Evolutionary conservation across 1,284 basidiomycete species (phyloP).

Genomic region (Mycena sp.): DNA sequence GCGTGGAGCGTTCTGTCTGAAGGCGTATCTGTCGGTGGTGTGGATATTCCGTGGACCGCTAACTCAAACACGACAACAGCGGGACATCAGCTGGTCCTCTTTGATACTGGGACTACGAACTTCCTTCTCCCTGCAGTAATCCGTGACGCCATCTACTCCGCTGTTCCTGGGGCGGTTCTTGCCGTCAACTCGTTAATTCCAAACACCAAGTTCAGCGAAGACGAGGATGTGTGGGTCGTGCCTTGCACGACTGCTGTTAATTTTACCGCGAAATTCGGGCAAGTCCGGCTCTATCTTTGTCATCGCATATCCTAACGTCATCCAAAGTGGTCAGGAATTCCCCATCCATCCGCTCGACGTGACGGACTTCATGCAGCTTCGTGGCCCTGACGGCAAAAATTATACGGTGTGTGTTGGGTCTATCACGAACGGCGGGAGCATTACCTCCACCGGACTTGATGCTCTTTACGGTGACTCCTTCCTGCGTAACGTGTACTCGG

Average conservation of each 20-base stretch:
- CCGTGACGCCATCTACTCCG: conserved; percentile 48
- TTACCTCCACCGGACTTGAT: neutral
- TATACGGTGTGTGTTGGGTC: neutral
- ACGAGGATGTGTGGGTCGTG: conserved; percentile 46
- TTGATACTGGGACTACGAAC: conserved; percentile 15
- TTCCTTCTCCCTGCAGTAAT: neutral
- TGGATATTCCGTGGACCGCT: neutral
- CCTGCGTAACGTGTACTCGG: conserved; percentile 12
- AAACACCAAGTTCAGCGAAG: conserved; percentile 33
- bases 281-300: neutral
- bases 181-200: neutral
- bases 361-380: neutral
- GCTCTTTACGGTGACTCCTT: conserved; percentile 1
- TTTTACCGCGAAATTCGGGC: conserved; percentile 8
- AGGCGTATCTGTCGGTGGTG: neutral
- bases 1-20: conserved; percentile 4
- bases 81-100: neutral
- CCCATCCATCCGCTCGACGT: conserved; percentile 22
- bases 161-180: conserved; percentile 45
- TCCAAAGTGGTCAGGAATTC: conserved; percentile 2
- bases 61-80: neutral
- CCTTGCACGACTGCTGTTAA: conserved; percentile 26
- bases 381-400: neutral
- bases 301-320: neutral
- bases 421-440: neutral